phyloP scores from a whole-genome alignment of 2,329 filamentous ascomycete species.

The Aureobasidium sp. region DNA sequence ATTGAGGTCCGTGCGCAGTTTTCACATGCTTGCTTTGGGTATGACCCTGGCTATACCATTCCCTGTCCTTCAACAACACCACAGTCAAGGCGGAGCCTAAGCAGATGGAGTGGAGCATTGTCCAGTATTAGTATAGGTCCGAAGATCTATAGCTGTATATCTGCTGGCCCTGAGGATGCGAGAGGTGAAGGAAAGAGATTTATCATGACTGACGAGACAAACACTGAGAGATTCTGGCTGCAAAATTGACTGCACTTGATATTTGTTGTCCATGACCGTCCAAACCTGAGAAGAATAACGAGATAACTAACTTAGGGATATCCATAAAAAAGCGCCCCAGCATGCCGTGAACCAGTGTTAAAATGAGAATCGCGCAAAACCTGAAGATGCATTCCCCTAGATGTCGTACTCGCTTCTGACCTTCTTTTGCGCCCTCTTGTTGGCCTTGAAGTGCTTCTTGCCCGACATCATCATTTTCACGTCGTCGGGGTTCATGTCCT shows the following conservation, averaged over 20 bases:
- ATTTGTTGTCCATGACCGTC: not conserved
- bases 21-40: not conserved
- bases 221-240: not conserved
- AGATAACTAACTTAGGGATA: not conserved
- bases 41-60: not conserved
- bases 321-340: constrained; percentile 8
- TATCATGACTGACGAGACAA: not conserved
- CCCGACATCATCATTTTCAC: constrained; percentile 33
- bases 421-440: constrained; percentile 42
- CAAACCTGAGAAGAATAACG: not conserved
- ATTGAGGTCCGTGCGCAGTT: not conserved
- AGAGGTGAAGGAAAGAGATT: not conserved
- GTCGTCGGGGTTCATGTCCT: constrained; percentile 65
- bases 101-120: not conserved
- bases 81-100: not conserved
- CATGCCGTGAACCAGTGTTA: not conserved
- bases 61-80: not conserved
- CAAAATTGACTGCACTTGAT: not conserved
- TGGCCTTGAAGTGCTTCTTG: constrained; percentile 95
- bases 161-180: not conserved
- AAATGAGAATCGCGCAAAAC: not conserved
- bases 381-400: not conserved
- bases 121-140: too few species aligned
- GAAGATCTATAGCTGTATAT: too few species aligned
- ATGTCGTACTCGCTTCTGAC: constrained; percentile 16